phyloP scores from a whole-genome alignment of 2,329 filamentous ascomycete genomes.

The Microthyrium microscopicum region DNA sequence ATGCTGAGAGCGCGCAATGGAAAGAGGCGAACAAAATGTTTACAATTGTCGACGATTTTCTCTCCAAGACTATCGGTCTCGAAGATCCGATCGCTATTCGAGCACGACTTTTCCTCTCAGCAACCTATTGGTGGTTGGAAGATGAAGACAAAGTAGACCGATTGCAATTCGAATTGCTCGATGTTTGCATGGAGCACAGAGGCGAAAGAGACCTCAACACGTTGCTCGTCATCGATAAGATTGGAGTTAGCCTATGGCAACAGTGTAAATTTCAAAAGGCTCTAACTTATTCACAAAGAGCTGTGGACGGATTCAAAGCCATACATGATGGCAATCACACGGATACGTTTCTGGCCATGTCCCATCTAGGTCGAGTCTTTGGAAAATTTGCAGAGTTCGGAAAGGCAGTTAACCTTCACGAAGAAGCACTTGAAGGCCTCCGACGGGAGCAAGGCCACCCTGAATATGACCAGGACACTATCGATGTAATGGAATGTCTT shows the following conservation, averaged over 20 bases:
- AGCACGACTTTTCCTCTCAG: constrained; percentile 12
- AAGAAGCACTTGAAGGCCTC: constrained; percentile 11
- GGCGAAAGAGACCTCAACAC: constrained; percentile 14
- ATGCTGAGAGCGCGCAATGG: constrained; percentile 12
- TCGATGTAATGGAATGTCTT: constrained; percentile 13
- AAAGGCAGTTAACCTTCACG: constrained; percentile 10
- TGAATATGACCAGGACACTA: constrained; percentile 12
- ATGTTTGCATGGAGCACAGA: constrained; percentile 11
- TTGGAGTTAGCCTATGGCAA: constrained; percentile 11
- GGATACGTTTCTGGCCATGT: constrained; percentile 9
- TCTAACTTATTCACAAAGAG: constrained; percentile 10
- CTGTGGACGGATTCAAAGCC: constrained; percentile 11
- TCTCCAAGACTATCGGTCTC: constrained; percentile 11
- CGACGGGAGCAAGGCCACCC: constrained; percentile 10
- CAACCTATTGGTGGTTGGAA: constrained; percentile 12
- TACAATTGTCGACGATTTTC: constrained; percentile 13
- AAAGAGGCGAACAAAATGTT: constrained; percentile 15
- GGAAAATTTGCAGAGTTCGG: not conserved
- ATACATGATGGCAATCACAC: constrained; percentile 6
- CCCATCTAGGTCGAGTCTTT: constrained; percentile 7
- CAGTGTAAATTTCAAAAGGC: constrained; percentile 14
- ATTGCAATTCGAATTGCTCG: constrained; percentile 12
- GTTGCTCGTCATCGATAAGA: constrained; percentile 13
- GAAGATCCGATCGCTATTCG: constrained; percentile 12
- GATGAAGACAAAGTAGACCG: constrained; percentile 13